Evolutionary conservation across 257 asterid species (phyloP), one percentile per base, ranked within the genome.

Genomic region (Penstemon newberryi): DNA sequence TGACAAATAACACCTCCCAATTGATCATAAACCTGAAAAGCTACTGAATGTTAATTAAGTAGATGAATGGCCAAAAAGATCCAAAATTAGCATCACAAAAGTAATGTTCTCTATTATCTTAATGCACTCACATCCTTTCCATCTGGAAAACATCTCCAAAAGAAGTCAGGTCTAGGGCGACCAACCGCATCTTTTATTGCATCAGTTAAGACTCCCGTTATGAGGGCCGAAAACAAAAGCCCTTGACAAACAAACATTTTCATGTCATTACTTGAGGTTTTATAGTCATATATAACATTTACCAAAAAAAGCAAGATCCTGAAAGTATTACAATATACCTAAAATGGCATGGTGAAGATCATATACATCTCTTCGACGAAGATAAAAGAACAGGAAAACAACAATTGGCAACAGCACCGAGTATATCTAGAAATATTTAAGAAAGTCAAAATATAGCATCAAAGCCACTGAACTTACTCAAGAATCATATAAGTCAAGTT

Each of bases 91-190:
- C 69, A 50, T 50, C 60, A 39, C 46, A 56, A 13, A 19, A 71
- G 41, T 43, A 45, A 44, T 44, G 10, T 51, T 58, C 54, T 56
- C 33, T 56, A 61, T 70, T 2, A 33, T 62, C 56, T 43, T 15
- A 57, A 63, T 62, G 38, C 65, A 71, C 95, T 67, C 72, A 85
- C 97, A 66, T 87, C 97, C 63, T 73, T 82, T 60, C 97, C 97
- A 82, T 88, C 95, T 8, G 97, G 97, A 78, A 89, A 91, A 83
- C 97, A 91, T 67, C 96, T 85, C 97, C 97, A 91, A 60, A 91
- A 91, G 84, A 88, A 91, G 80, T 88, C 88, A n/a, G 97, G 97
- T 57, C 96, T 88, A 75, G 97, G 97, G 49, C 90, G 87, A 63
- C 97, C 97, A 51, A 89, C 96, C 63, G 95, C 87, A 74, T 79